Evolutionary conservation across 495 filamentous ascomycete species (phyloP), one percentile per base, ranked within the genome.

Genomic region (Aspergillus sclerotioniger): DNA sequence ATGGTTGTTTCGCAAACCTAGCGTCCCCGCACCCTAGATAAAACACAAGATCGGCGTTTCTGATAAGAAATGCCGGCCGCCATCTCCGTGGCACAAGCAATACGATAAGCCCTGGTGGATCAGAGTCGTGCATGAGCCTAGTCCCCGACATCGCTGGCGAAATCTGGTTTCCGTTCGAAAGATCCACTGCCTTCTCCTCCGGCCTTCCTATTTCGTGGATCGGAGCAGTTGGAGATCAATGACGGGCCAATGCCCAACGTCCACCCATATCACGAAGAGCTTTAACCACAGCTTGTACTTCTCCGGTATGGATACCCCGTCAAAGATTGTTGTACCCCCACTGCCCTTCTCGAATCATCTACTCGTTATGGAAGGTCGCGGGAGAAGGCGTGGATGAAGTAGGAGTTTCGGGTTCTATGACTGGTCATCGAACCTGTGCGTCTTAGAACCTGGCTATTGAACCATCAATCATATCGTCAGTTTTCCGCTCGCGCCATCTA

Each of bases 171-270:
- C 37, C 1, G 5, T 2, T 15, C 37, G 5, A 37, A n/a, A n/a
- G 3, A 13, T n/a, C 37, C 37, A 12, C 13, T n/a, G 56, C 51
- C 20, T 56, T 61, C 63, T 66, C 62, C 57, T 46, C 57, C 51
- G 61, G 62, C 56, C 71, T 71, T 70, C 68, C 66, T 49, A 54
- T 73, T 69, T 67, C 10, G 62, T 60, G 33, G 17, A 60, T 31
- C 16, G 19, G 43, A 15, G 37, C 33, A 12, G 8, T 15, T 41
- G 5, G 33, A n/a, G 8, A 15, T 41, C 37, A 7, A 15, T 6
- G 13, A 13, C 5, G 37, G 37, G 1, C 37, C 13, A n/a, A 15
- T n/a, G n/a, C n/a, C 37, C 37, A 6, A 41, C 37, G 37, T 41
- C 33, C 9, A 8, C 5, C 25, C 33, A 35, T 35, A 13, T 13